Evolutionary conservation across 75 land plant species (phyloP), one percentile per base, ranked within the genome.

Genomic region (Pinus taeda): DNA sequence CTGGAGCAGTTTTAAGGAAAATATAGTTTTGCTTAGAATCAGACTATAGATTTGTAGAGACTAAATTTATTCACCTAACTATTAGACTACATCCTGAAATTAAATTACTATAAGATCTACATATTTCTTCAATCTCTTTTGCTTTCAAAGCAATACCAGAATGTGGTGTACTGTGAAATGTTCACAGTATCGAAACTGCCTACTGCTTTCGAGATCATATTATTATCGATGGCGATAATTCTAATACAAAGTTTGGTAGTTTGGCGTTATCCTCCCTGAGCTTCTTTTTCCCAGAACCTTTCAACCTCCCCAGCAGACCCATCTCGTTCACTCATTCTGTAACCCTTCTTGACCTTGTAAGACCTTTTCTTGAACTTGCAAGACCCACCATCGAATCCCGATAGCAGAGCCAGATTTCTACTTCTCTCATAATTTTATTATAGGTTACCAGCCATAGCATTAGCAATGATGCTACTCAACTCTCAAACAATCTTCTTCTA

Each of bases 341-440:
- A 33, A 15, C 53, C 13, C 37, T 77, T 89, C 89, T 89, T 89
- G 91, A 89, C 91, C 91, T 89, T 90, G 89, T 85, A 88, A 88
- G 90, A 85, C 90, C 90, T 88, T 88, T 88, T 88, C 88, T 88
- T 85, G 90, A 88, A 82, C 88, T 88, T 88, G 87, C 87, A 86
- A 89, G 85, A 82, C 87, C 88, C 85, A 70, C 7, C n/a, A 49
- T 30, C 30, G 15, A 15, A 21, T 55, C 58, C 45, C 55, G 18
- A 37, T 81, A 71, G 12, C 29, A 8, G 63, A 53, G 6, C n/a
- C 39, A 61, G 49, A 45, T 1, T 71, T 39, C 39, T 71, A 15
- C 33, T 2, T 70, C 14, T 15, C 8, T 22, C 58, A 8, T 3
- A n/a, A 7, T 15, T 65, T 72, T 57, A 75, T 18, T n/a, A 15